A percentile compares a stretch with the other conserved stretches of the same genome.
These are phyloP conservation scores for Plasmodium fragile DNA, from an alignment of 169 alveolate species.

Conservation along the genomic window DNA sequence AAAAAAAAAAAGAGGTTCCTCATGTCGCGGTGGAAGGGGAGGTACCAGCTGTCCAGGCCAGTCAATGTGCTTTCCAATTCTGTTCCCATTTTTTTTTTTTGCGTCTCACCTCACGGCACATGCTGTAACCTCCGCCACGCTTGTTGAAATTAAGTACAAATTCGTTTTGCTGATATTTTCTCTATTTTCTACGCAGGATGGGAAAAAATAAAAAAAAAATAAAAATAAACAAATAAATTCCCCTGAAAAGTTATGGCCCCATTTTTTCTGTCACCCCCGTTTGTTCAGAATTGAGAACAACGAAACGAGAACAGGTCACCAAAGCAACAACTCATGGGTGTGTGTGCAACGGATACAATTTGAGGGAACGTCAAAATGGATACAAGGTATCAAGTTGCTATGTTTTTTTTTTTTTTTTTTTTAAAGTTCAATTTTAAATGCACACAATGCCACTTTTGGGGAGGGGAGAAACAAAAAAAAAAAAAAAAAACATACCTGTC, in stretches of 20 bases:
- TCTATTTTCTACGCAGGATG: slow-evolving; percentile 20
- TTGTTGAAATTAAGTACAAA: slow-evolving; percentile 54
- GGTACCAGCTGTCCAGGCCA: not conserved
- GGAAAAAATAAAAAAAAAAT: not conserved
- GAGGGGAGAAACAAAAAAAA: not conserved
- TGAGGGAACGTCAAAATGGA: not conserved
- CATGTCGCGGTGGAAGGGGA: not conserved
- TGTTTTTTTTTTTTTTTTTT: not conserved
- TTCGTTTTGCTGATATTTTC: slow-evolving; percentile 39
- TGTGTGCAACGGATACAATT: not conserved
- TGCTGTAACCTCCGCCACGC: slow-evolving; percentile 51
- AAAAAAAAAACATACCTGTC: slow-evolving; percentile 29
- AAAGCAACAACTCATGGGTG: not conserved
- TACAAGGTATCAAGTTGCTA: not conserved
- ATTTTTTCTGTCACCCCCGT: not conserved
- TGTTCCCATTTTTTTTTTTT: not conserved
- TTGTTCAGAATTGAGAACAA: not conserved
- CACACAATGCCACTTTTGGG: not conserved
- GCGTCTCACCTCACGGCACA: slow-evolving; percentile 20
- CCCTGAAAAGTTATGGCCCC: not conserved
- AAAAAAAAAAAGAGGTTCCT: not conserved
- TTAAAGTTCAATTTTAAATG: not conserved
- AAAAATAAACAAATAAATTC: not conserved
- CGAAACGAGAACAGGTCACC: not conserved
- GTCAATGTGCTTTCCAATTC: not conserved